A percentile compares a stretch with the other conserved stretches of the same genome.
Conservation (phyloP, 805 yeast species). For the Candida manassasensis region DNA sequence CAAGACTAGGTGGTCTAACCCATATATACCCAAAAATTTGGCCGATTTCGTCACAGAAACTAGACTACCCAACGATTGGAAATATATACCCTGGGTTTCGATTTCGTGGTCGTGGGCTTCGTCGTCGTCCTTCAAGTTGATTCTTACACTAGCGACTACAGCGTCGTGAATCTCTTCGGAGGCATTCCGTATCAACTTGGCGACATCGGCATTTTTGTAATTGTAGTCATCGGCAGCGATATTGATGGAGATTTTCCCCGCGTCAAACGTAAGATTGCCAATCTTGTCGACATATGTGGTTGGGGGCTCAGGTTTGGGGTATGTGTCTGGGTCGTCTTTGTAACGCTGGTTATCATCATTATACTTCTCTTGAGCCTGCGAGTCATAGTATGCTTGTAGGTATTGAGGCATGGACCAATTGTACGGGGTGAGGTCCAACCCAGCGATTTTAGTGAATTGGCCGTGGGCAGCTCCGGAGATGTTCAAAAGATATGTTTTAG, state of each 20-base stretch:
- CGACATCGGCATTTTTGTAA: constrained; percentile 16
- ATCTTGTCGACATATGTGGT: constrained; percentile 7
- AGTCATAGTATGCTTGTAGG: constrained; percentile 25
- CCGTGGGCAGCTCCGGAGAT: constrained; percentile 34
- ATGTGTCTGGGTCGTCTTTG: constrained; percentile 23
- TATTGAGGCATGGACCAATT: constrained; percentile 25
- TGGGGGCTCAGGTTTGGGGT: constrained; percentile 13
- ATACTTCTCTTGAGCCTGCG: constrained; percentile 19
- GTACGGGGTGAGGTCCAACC: constrained; percentile 11
- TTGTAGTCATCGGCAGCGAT: constrained; percentile 21
- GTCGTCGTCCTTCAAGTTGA: constrained; percentile 35
- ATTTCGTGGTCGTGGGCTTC: constrained; percentile 50
- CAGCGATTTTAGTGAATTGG: constrained; percentile 16
- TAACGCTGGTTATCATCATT: constrained; percentile 23
- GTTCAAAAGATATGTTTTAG: constrained; percentile 27
- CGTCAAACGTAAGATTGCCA: constrained; percentile 26
- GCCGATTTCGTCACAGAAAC: constrained; percentile 58
- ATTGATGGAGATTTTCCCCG: constrained; percentile 23
- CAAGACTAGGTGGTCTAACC: constrained; percentile 53
- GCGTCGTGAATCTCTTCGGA: constrained; percentile 25
- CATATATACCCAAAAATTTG: constrained; percentile 57
- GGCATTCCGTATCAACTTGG: constrained; percentile 10
- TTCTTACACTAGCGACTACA: constrained; percentile 24
- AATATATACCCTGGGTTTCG: constrained; percentile 57
- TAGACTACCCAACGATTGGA: constrained; percentile 60